Evolutionary conservation across 2,329 filamentous ascomycete genomes (phyloP), one percentile per base, ranked within the genome.

Genomic region (Fonsecaea multimorphosa): DNA sequence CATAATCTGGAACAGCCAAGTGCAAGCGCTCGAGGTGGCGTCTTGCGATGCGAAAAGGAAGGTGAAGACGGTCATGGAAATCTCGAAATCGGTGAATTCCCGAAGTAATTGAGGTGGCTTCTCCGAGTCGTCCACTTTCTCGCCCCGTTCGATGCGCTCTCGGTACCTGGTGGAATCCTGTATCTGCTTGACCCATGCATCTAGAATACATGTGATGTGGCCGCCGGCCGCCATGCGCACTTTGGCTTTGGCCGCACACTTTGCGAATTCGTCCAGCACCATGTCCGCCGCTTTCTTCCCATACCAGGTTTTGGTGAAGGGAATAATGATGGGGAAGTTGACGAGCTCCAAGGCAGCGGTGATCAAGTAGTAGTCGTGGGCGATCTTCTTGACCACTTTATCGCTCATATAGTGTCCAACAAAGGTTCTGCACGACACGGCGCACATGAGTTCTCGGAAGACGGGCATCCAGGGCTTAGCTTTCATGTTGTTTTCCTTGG

Each of bases 41-140:
- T 99, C 95, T 81, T 98, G 95, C 2, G 93, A 97, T 67, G 95
- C 94, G 80, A 98, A 98, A 68, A 98, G 85, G 84, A 98, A 97
- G 57, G 94, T 96, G 82, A 97, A 97, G 75, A 98, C 78, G 27
- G 94, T 97, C 83, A 95, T 91, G 63, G 92, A 86, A 74, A 98
- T 97, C 80, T 98, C 93, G 74, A 89, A 91, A 77, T 98, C 91
- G 79, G 85, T 89, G 80, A 97, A 98, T 72, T 91, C 88, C 75
- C 94, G 91, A 62, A 98, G 85, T 31, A 96, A 77, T 72, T 91
- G 91, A 22, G 87, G 80, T 59, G 94, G 94, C 86, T 97, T 97
- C 79, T 91, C 88, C 6, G 90, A 80, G 16, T 85, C 82, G 66
- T 92, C 88, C 54, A 87, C 86, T 29, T 83, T 81, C 69, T 89